Evolutionary conservation across 306 rosid genomes (phyloP).

Genomic region (Medicago truncatula): DNA sequence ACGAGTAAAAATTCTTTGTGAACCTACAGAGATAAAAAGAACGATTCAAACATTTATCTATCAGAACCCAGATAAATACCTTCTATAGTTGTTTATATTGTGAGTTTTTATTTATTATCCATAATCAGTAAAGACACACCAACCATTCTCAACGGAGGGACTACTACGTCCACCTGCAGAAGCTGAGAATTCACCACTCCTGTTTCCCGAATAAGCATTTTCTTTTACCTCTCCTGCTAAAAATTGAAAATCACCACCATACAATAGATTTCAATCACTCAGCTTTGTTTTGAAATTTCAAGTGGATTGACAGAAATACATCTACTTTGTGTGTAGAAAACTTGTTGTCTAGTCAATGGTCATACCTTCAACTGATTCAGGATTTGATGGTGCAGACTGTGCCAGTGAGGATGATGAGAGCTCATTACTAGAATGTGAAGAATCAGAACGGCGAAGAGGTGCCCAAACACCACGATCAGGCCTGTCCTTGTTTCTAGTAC

Average conservation of each 20-base stretch:
- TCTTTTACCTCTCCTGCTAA: slow-evolving; percentile 57
- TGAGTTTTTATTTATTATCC: slow-evolving; percentile 1
- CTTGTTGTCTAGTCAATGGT: slow-evolving; percentile 21
- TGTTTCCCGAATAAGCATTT: slow-evolving; percentile 52
- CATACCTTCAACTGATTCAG: slow-evolving; percentile 77
- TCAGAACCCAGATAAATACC: slow-evolving; percentile 30
- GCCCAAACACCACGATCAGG: slow-evolving; percentile 99
- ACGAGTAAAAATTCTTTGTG: slow-evolving; percentile 67
- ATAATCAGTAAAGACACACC: slow-evolving; percentile 40
- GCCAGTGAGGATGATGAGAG: slow-evolving; percentile 49
- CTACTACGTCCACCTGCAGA: slow-evolving; percentile 60
- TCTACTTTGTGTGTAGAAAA: slow-evolving; percentile 29
- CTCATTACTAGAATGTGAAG: slow-evolving; percentile 63
- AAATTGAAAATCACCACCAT: slow-evolving; percentile 40
- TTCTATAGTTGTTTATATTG: background rate
- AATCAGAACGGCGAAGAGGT: slow-evolving; percentile 85
- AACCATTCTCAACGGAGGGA: slow-evolving; percentile 63
- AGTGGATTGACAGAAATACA: background rate
- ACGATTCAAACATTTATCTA: slow-evolving; percentile 8
- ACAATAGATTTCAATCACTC: slow-evolving; percentile 34
- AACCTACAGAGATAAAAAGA: slow-evolving; percentile 55
- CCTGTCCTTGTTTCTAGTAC: slow-evolving; percentile 90
- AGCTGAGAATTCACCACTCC: slow-evolving; percentile 57
- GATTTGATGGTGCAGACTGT: slow-evolving; percentile 51
- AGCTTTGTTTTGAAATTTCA: slow-evolving; percentile 37